Base-by-base conservation (phyloP, 352 stramenopile genomes). In the Thalassiosira oceanica region DNA sequence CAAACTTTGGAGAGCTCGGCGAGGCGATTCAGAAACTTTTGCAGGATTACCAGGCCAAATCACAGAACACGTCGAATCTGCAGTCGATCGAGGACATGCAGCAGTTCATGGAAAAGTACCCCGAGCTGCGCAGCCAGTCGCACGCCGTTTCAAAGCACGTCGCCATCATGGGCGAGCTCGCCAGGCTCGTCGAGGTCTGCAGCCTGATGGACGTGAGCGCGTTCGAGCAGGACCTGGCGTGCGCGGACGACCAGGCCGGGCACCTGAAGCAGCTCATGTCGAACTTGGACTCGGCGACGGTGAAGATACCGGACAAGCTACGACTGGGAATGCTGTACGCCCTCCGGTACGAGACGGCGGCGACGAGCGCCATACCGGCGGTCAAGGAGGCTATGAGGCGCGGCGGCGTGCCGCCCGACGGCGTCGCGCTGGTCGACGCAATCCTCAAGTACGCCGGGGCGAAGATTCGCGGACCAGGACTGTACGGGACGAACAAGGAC, bases 131-230 rank as follows among this genome's bases (percentile, higher is more conserved):
- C 46, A 96, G 94, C 51, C 89, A 97, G 78, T 96, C 90, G 0
- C 94, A 98, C 49, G 97, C 96, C 28, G 96, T 99, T 2, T 97
- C 93, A 26, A 99, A 99, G 84, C 97, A 99, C 80, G 96, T 99
- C 50, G 96, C 97, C 29, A 90, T 99, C 44, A 97, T 99, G 89
- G 93, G 93, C 48, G 96, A 99, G 75, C 79, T 99, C 20, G 93
- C 94, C 33, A 88, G 96, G n/a, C 88, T 97, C 23, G 96, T 99
- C 2, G 95, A 98, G 75, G 87, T 96, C 2, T 96, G 97, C 62
- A 86, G 74, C 27, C 84, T 99, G 21, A 97, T 99, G 93, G 96
- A 99, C 73, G 93, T 99, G 10, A 98, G 94, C 21, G 94, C 98
- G 78, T 92, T 99, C 45, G 96, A 99, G 80, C 92, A 96, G 74